These are phyloP conservation scores for Linum lewisii DNA, from an alignment of 345 rosid species.

Conservation along the genomic window DNA sequence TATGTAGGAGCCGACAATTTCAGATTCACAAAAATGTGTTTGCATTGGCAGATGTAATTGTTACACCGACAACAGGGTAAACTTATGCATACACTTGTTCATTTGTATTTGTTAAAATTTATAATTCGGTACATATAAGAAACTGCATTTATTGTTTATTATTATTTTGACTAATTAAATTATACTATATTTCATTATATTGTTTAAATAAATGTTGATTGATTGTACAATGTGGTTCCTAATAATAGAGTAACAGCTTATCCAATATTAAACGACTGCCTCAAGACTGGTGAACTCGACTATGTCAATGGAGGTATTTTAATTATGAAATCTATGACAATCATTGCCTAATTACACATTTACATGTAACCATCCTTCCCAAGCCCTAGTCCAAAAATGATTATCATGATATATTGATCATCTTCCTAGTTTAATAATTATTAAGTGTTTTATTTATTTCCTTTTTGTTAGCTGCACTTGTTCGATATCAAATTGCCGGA, in stretches of 20 bases:
- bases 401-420: neutral
- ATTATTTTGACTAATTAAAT: no score
- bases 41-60: conserved; percentile 51
- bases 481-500: conserved; percentile 65
- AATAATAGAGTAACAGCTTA: conserved; percentile 63
- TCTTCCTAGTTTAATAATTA: no score
- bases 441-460: neutral
- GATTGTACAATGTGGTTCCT: neutral
- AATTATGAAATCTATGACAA: conserved; percentile 25
- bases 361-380: no score
- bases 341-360: neutral
- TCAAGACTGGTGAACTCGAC: conserved; percentile 59
- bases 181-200: no score
- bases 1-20: conserved; percentile 55
- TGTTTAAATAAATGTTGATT: no score
- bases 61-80: conserved; percentile 66
- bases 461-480: conserved; percentile 49
- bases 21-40: conserved; percentile 40
- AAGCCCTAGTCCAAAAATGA: neutral
- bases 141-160: neutral
- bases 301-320: conserved; percentile 67
- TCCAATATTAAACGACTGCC: conserved; percentile 34
- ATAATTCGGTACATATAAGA: neutral
- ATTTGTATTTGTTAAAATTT: neutral
- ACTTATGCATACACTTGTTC: neutral